phyloP scores from a whole-genome alignment of 768 basidiomycete species.

The Nidula microcarpa region DNA sequence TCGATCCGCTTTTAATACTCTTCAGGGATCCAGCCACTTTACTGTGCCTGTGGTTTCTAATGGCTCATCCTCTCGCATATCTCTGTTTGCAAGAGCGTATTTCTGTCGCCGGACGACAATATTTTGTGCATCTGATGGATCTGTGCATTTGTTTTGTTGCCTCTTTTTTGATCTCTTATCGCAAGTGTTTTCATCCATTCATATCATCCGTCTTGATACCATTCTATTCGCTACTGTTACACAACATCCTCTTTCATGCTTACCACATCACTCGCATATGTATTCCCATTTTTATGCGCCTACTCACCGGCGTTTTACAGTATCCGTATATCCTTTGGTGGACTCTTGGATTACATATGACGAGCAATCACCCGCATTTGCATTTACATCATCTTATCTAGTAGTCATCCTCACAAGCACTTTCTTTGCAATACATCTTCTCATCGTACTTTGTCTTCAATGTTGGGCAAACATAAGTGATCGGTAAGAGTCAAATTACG shows the following conservation, averaged over 20 bases:
- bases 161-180: not conserved
- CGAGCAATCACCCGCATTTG: not conserved
- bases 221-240: not conserved
- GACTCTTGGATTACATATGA: slow-evolving; percentile 1
- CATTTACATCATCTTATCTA: not conserved
- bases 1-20: not conserved
- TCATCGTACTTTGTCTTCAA: no score
- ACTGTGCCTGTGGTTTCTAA: no score
- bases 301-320: not conserved
- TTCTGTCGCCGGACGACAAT: not conserved
- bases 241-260: not conserved
- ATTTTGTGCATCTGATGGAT: not conserved
- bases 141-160: not conserved
- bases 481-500: no score
- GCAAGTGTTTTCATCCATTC: not conserved
- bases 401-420: no score
- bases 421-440: no score
- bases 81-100: not conserved
- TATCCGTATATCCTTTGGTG: not conserved
- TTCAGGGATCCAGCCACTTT: no score
- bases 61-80: not conserved
- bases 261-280: not conserved
- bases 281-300: not conserved
- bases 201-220: not conserved
- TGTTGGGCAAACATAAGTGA: no score